Conservation (phyloP, 495 filamentous ascomycete species). For the Saxophila tyrrhenica region DNA sequence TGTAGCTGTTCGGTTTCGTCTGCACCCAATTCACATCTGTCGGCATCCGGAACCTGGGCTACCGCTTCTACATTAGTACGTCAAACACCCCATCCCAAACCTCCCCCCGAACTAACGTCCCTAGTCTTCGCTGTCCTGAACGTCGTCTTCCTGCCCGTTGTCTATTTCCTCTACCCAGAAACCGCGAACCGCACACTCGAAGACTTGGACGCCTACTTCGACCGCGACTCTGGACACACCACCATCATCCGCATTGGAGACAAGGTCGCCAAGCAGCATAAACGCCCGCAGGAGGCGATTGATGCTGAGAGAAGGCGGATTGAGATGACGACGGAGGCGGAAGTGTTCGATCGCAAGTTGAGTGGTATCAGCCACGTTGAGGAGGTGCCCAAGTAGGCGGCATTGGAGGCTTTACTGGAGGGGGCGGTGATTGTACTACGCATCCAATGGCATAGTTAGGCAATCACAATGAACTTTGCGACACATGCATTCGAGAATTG, state of each 20-base stretch:
- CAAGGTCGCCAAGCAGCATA: constrained; percentile 13
- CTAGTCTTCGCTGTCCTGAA: neutral
- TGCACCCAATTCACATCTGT: constrained; percentile 30
- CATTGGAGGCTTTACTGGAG: neutral
- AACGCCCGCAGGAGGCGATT: constrained; percentile 13
- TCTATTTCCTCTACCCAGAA: neutral
- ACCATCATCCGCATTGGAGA: constrained; percentile 17
- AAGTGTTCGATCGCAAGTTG: neutral
- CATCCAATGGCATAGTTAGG: no score
- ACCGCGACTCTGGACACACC: constrained; percentile 12
- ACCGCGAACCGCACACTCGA: neutral
- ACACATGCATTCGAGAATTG: no score
- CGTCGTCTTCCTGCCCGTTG: neutral
- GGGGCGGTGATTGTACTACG: neutral
- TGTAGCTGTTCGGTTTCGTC: constrained; percentile 28
- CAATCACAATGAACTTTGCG: no score
- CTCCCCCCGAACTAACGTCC: neutral
- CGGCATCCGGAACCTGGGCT: constrained; percentile 29
- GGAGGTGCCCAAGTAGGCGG: neutral
- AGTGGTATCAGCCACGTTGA: neutral
- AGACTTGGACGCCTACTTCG: constrained; percentile 13
- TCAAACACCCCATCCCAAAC: neutral
- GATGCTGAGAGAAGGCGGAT: constrained; percentile 14
- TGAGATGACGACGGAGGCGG: neutral
- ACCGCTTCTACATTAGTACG: constrained; percentile 27